Base-by-base conservation (phyloP, 768 basidiomycete species). In the Suillus variegatus region DNA sequence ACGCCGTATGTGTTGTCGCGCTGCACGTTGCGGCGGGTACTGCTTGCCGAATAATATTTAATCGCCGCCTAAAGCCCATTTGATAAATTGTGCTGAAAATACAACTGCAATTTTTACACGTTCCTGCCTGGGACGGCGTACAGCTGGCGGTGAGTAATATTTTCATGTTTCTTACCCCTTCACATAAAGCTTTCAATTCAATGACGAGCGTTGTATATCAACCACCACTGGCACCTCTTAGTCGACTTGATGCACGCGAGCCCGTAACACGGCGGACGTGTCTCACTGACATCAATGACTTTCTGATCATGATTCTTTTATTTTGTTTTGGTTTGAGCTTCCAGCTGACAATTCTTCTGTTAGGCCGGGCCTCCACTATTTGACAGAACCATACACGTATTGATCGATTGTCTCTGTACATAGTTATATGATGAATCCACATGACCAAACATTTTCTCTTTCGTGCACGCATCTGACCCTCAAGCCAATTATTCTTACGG, bases 201-300 rank as follows among this genome's bases (percentile, higher is more conserved):
- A 84, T 86, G 92, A 93, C 85, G 92, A 93, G 92, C 85, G 91
- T 93, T 91, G 90, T 85, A 82, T 74, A 73, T 79, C 89, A 86
- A 84, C 84, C 82, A 78, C 73, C 62, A 85, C 86, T 93, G 91
- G 92, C 90, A 92, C 91, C 92, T 93, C 91, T 92, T 93, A 93
- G 91, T 92, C 88, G 89, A 93, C 85, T 75, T 87, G 86, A 76
- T 80, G 70, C 82, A 75, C 76, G 75, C 63, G 69, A 68, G 64
- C 69, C 68, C 51, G 74, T 73, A 70, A 72, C 67, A 72, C 12
- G 66, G 73, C 78, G 73, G 72, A 77, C 79, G 79, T 78, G 84
- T 76, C 79, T 86, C 85, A 87, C 85, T 92, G 91, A 92, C 91
- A 92, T 93, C 75, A 87, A 88, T 87, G 81, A 80, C 80, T 75